Evolutionary conservation across 306 rosid genomes (phyloP).

Genomic region (Rosa lucieae): DNA sequence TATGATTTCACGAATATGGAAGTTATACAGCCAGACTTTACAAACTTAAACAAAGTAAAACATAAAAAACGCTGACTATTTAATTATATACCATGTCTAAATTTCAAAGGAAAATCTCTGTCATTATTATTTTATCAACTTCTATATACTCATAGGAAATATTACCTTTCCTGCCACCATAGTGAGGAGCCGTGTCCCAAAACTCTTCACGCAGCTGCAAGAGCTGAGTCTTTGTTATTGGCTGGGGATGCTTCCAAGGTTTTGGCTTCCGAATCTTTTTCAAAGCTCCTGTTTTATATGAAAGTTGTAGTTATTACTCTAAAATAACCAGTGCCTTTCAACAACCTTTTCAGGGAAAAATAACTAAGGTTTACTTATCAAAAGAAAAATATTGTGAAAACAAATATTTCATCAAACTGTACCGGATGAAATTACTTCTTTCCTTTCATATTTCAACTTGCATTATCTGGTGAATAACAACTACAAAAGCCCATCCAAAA

Average conservation of each 20-base stretch:
- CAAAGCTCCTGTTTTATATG: constrained; percentile 50
- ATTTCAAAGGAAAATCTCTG: constrained; percentile 10
- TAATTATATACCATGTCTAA: not conserved
- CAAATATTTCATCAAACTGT: constrained; percentile 18
- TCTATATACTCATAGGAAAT: constrained; percentile 7
- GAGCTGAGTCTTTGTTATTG: constrained; percentile 86
- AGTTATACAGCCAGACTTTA: not conserved
- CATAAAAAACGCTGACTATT: not conserved
- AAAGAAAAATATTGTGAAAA: not conserved
- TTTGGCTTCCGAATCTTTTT: constrained; percentile 92
- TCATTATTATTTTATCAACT: not conserved
- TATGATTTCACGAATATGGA: constrained; percentile 4
- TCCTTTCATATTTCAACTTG: not conserved
- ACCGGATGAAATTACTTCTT: not conserved
- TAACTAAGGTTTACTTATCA: not conserved
- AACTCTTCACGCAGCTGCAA: constrained; percentile 89
- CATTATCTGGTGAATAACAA: not conserved
- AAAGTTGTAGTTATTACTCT: constrained; percentile 19
- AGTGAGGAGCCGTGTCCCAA: constrained; percentile 99
- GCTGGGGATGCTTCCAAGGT: constrained; percentile 99
- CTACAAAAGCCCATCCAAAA: constrained; percentile 2
- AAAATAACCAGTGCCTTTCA: constrained; percentile 17
- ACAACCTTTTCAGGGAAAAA: not conserved
- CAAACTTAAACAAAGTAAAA: not conserved
- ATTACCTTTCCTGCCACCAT: constrained; percentile 95